Base-by-base conservation (phyloP, 129 eudicot genomes). In the Saposhnikovia divaricata region DNA sequence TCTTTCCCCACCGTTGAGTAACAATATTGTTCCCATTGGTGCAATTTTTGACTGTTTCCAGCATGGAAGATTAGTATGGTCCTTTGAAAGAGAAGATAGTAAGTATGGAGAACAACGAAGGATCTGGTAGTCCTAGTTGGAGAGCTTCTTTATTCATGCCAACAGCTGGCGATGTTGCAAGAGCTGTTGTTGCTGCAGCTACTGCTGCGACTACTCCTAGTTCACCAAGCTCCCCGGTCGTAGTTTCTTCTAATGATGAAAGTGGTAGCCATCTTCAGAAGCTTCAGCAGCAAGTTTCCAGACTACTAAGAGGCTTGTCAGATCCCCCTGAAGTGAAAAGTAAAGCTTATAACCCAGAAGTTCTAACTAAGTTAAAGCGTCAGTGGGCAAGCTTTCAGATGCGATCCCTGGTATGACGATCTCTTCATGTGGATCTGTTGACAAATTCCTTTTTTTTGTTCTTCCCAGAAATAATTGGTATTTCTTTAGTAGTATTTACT, bases 331-430 rank as follows among this genome's bases (percentile, higher is more conserved):
- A 92, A 81, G 89, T 79, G 51, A 90, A 86, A 84, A 85, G 65
- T 75, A 80, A 86, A 85, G 80, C 81, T 55, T 96, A 92, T 84
- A 96, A 96, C 81, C 99, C 99, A 6, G 98, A 96, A 91, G 87
- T 96, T 75, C 82, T 96, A 79, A 96, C 99, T n/a, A 92, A 88
- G 83, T 97, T 90, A 85, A 96, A 96, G 80, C 99, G 99, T 78
- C 99, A 96, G 85, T 96, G 99, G 99, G 98, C 99, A 53, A 92
- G 92, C 85, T 90, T 88, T 83, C 99, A 96, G 47, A 61, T 90
- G 77, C 95, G 89, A 77, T 85, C 92, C 80, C 85, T 92, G 95
- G 99, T 96, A 87, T 61, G 81, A 23, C 71, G 28, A 81, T 74
- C 45, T 81, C 57, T 76, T 77, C 65, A 47, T 44, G 74, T 78